Conservation (phyloP, 768 basidiomycete genomes). For the Leucosporidium creatinivorum region DNA sequence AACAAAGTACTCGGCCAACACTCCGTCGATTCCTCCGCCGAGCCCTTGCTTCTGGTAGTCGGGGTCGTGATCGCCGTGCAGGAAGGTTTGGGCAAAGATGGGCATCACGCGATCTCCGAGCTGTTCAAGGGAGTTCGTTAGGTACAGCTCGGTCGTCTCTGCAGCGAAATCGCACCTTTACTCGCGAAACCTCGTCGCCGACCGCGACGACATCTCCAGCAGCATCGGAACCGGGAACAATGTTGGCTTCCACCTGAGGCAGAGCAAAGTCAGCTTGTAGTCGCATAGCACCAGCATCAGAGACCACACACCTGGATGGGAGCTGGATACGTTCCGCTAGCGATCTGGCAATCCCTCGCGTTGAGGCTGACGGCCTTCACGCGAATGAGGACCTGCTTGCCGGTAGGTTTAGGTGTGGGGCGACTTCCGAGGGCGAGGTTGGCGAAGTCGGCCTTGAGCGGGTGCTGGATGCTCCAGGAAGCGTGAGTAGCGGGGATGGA, state of each 20-base stretch:
- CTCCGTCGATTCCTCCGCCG: conserved; percentile 27
- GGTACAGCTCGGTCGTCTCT: neutral
- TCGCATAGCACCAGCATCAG: too few species aligned
- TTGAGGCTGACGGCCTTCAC: conserved; percentile 40
- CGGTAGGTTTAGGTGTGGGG: neutral
- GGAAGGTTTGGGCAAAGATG: conserved; percentile 19
- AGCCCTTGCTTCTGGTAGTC: conserved; percentile 24
- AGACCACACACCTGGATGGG: conserved; percentile 24
- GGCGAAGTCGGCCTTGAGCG: conserved; percentile 8
- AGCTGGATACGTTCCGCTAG: conserved; percentile 23
- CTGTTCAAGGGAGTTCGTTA: neutral
- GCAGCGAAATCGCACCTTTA: neutral
- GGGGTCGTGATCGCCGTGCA: conserved; percentile 23
- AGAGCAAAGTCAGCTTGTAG: neutral
- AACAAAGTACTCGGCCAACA: conserved; percentile 15
- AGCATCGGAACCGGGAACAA: conserved; percentile 20
- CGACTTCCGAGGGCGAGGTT: conserved; percentile 9
- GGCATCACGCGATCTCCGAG: conserved; percentile 22
- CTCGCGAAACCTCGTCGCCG: conserved; percentile 4
- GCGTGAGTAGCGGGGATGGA: neutral
- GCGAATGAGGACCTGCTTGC: conserved; percentile 37
- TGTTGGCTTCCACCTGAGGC: conserved; percentile 2
- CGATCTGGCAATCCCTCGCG: conserved; percentile 41
- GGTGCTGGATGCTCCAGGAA: conserved; percentile 16
- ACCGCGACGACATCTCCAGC: conserved; percentile 25